phyloP scores from a whole-genome alignment of 202 grass and related monocot species.

The Schoenoplectus triqueter region DNA sequence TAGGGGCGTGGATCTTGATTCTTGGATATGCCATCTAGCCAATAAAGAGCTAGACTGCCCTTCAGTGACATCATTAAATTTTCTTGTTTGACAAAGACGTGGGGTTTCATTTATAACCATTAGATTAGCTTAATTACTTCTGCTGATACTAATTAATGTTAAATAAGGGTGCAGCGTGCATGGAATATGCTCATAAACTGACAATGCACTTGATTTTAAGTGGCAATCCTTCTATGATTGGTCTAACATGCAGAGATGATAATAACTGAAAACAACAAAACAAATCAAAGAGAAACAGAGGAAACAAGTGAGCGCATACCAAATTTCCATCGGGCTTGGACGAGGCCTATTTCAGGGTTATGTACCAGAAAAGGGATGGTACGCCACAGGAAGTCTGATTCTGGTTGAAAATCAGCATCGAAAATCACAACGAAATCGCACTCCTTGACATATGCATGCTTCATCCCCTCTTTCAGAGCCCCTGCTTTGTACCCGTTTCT shows the following conservation, averaged over 20 bases:
- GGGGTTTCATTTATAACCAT: slow-evolving; percentile 9
- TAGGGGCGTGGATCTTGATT: neutral
- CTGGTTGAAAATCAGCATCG: slow-evolving; percentile 91
- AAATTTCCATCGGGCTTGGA: slow-evolving; percentile 81
- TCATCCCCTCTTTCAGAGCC: slow-evolving; percentile 82
- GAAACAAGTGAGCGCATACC: slow-evolving; percentile 41
- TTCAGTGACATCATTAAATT: slow-evolving; percentile 17
- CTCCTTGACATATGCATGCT: slow-evolving; percentile 63
- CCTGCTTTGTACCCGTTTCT: slow-evolving; percentile 84
- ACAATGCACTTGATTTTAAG: slow-evolving; percentile 1
- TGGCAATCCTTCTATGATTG: slow-evolving; percentile 9
- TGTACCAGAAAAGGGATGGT: slow-evolving; percentile 79
- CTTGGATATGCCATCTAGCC: neutral
- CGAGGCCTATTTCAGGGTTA: slow-evolving; percentile 76
- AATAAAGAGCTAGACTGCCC: slow-evolving; percentile 14
- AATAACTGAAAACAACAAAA: neutral
- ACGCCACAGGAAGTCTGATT: slow-evolving; percentile 62
- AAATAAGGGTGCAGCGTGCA: slow-evolving; percentile 10
- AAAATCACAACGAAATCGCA: slow-evolving; percentile 83
- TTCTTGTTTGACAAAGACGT: slow-evolving; percentile 32
- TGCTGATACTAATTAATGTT: slow-evolving; percentile 22
- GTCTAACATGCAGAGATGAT: neutral
- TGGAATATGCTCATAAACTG: neutral
- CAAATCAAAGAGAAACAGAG: slow-evolving; percentile 17
- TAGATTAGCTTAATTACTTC: neutral